phyloP scores from a whole-genome alignment of 768 basidiomycete species.

The Chalciporus pseudorubinellus region DNA sequence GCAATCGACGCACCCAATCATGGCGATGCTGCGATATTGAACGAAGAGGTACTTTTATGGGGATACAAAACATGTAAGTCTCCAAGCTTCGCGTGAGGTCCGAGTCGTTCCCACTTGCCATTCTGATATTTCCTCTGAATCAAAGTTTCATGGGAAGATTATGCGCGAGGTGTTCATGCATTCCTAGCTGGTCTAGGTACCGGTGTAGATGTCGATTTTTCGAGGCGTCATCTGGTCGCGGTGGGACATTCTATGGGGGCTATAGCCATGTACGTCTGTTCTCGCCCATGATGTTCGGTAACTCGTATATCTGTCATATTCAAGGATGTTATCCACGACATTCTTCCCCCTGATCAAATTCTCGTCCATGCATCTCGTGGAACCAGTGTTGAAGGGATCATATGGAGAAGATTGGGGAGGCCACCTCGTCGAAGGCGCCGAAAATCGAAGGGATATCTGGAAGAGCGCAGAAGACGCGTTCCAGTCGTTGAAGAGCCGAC shows the following conservation, averaged over 20 bases:
- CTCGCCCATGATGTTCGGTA: background rate
- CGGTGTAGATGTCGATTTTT: conserved; percentile 7
- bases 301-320: too few species aligned
- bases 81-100: background rate
- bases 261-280: background rate
- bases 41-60: conserved; percentile 1
- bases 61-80: conserved; percentile 1
- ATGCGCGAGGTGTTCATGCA: conserved; percentile 2
- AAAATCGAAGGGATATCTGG: conserved; percentile 2
- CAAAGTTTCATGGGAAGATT: conserved; percentile 5
- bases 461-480: background rate
- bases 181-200: conserved; percentile 1
- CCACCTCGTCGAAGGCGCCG: background rate
- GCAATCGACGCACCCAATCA: conserved; percentile 8
- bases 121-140: background rate
- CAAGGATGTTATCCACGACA: background rate
- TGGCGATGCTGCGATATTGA: conserved; percentile 8
- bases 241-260: conserved; percentile 2
- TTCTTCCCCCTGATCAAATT: conserved; percentile 4
- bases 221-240: background rate
- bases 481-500: background rate
- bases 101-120: too few species aligned
- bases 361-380: conserved; percentile 7
- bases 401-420: background rate
- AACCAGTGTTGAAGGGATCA: background rate